Conservation (phyloP, 371 early-diverging fungal species). For the Circinella minor region DNA sequence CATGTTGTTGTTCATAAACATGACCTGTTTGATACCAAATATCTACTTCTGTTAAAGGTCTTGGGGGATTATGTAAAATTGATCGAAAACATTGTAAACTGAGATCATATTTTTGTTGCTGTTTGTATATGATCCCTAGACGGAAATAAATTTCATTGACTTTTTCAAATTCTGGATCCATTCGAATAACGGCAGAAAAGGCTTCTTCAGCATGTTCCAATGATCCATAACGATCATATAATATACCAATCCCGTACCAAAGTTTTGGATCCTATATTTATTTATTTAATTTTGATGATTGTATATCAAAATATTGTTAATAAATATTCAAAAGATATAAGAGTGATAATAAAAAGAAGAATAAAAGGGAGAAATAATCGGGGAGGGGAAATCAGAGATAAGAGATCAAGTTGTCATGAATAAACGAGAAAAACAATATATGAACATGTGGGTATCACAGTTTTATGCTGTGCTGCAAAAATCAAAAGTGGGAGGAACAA, state of each 20-base stretch:
- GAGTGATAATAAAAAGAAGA: no score
- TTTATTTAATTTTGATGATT: not conserved
- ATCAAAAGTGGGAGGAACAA: not conserved
- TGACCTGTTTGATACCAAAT: constrained; percentile 99
- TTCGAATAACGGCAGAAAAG: constrained; percentile 86
- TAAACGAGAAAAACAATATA: no score
- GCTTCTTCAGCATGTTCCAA: constrained; percentile 98
- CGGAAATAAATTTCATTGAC: constrained; percentile 97
- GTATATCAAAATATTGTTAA: no score
- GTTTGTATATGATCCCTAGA: constrained; percentile 97
- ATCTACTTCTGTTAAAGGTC: constrained; percentile 91
- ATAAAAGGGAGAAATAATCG: no score
- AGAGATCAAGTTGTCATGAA: no score
- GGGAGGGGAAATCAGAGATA: no score
- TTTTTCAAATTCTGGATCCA: constrained; percentile 92
- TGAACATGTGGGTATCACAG: no score
- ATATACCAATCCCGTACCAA: constrained; percentile 98
- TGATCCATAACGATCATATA: constrained; percentile 96
- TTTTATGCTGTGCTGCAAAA: no score
- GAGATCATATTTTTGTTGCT: constrained; percentile 87
- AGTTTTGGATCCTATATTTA: constrained; percentile 86
- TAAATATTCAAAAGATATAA: no score
- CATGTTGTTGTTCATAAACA: constrained; percentile 94
- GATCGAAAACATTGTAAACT: constrained; percentile 92
- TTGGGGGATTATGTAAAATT: constrained; percentile 88